Evolutionary conservation across 1,284 basidiomycete species (phyloP).

Genomic region (Gymnopus androsaceus): DNA sequence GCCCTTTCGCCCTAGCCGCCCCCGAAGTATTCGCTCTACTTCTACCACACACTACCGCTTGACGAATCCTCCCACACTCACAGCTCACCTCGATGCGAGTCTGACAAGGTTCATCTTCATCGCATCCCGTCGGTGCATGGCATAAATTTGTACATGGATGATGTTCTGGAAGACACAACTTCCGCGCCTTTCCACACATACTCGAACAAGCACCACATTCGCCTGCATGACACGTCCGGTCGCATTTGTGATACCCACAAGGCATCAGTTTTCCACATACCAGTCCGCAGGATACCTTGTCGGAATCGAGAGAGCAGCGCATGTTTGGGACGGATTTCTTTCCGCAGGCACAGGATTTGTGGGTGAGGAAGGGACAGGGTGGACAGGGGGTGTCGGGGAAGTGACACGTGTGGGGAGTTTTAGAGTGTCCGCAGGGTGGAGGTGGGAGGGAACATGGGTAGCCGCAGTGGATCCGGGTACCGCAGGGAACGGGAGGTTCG

Average conservation of each 20-base stretch:
- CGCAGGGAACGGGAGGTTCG: constrained; percentile 67
- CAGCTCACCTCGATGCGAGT: constrained; percentile 68
- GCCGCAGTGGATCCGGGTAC: constrained; percentile 72
- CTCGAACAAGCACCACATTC: constrained; percentile 77
- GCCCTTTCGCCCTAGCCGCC: constrained; percentile 35
- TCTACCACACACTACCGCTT: constrained; percentile 70
- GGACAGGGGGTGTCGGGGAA: constrained; percentile 69
- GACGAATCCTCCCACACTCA: constrained; percentile 78
- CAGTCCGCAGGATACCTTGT: constrained; percentile 81
- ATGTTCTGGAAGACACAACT: constrained; percentile 66
- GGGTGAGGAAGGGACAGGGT: constrained; percentile 79
- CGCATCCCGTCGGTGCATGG: constrained; percentile 84
- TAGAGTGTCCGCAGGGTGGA: constrained; percentile 80
- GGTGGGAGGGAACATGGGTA: constrained; percentile 77
- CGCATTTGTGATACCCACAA: constrained; percentile 88
- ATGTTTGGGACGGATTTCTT: constrained; percentile 75
- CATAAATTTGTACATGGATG: constrained; percentile 78
- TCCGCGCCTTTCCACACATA: constrained; percentile 81
- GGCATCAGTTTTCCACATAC: constrained; percentile 76
- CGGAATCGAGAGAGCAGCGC: constrained; percentile 71
- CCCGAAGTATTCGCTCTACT: constrained; percentile 48
- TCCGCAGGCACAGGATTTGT: constrained; percentile 83
- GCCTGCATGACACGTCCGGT: constrained; percentile 76
- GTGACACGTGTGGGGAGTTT: constrained; percentile 79
- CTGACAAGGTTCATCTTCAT: constrained; percentile 77